phyloP scores from a whole-genome alignment of 371 early-diverging fungal species.

The Syncephalastrum racemosum region DNA sequence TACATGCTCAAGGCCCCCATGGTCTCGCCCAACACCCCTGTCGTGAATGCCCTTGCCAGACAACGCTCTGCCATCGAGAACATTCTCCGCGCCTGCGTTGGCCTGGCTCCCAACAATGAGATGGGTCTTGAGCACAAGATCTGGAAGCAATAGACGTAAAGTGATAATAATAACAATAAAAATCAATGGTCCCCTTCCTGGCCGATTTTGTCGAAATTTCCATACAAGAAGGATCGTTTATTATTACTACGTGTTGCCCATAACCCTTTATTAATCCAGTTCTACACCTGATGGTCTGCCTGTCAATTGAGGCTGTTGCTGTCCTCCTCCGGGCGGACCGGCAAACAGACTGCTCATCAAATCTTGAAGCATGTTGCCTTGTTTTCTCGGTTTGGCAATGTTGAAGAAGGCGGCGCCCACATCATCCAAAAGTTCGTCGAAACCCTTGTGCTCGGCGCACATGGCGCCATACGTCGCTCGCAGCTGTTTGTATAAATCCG shows the following conservation, averaged over 20 bases:
- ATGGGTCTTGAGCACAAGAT: conserved; percentile 88
- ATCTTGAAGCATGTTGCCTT: conserved; percentile 70
- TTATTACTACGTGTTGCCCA: no score
- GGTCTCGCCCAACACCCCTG: conserved; percentile 89
- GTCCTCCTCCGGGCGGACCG: conserved; percentile 19
- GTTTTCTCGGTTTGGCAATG: conserved; percentile 66
- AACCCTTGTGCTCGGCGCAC: conserved; percentile 32
- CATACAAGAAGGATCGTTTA: no score
- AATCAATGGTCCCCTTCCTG: not conserved
- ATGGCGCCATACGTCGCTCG: conserved; percentile 57
- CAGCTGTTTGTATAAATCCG: conserved; percentile 55
- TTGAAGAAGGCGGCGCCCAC: conserved; percentile 84
- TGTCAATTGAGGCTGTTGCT: no score
- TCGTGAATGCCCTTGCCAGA: conserved; percentile 92
- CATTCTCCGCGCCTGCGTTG: conserved; percentile 94
- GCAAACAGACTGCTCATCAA: conserved; percentile 73
- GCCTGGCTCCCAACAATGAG: conserved; percentile 87
- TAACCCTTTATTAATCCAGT: no score
- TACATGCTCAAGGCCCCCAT: conserved; percentile 92
- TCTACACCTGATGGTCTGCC: no score
- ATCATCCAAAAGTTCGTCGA: conserved; percentile 72
- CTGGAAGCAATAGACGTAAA: conserved; percentile 59
- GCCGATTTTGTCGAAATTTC: no score
- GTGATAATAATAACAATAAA: not conserved
- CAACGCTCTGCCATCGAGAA: conserved; percentile 96